phyloP scores from a whole-genome alignment of 805 yeast species.

The Starmera dryadoides region DNA sequence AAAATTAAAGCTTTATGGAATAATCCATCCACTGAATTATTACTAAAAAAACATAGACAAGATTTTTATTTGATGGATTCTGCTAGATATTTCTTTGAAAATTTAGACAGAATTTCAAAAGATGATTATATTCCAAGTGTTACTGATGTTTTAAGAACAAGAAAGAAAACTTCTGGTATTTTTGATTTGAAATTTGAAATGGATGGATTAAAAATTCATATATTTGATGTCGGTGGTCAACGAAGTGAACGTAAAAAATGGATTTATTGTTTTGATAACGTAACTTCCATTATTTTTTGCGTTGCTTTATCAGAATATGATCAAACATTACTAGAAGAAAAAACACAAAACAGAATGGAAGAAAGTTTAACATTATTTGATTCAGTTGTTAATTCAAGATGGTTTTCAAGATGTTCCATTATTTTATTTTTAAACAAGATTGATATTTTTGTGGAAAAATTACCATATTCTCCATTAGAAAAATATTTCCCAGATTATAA shows the following conservation, averaged over 20 bases:
- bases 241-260: conserved; percentile 93
- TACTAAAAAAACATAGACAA: conserved; percentile 53
- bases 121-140: conserved; percentile 63
- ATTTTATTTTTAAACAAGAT: conserved; percentile 85
- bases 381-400: conserved; percentile 83
- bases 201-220: conserved; percentile 57
- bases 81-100: conserved; percentile 68
- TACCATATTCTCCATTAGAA: conserved; percentile 75
- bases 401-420: conserved; percentile 85
- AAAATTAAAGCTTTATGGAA: conserved; percentile 47
- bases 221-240: conserved; percentile 92
- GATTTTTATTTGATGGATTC: conserved; percentile 83
- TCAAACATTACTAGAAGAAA: conserved; percentile 74
- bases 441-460: conserved; percentile 81
- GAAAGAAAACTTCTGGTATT: conserved; percentile 91
- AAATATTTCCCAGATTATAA: conserved; percentile 83
- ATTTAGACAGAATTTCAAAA: conserved; percentile 51
- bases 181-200: conserved; percentile 74
- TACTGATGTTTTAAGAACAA: conserved; percentile 75
- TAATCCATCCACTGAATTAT: conserved; percentile 48
- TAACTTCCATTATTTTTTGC: conserved; percentile 82
- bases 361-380: conserved; percentile 82
- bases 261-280: conserved; percentile 95
- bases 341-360: conserved; percentile 67
- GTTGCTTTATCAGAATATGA: conserved; percentile 90